Evolutionary conservation across 2,329 filamentous ascomycete species (phyloP).

Genomic region (Cercospora sp.): DNA sequence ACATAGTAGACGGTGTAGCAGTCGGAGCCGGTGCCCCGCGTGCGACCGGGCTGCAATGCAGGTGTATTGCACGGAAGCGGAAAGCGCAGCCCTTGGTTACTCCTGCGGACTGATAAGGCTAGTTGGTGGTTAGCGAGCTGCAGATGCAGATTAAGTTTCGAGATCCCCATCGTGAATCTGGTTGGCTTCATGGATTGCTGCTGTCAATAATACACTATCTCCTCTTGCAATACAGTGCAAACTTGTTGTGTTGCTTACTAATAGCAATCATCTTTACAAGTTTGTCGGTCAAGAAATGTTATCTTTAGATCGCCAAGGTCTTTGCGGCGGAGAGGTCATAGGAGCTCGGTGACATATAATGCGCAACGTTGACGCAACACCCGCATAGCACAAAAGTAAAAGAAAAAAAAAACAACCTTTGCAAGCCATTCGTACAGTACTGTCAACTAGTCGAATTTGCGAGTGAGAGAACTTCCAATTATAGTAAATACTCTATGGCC

Average conservation of each 20-base stretch:
- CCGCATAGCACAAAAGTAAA: not conserved
- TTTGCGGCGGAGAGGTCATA: not conserved
- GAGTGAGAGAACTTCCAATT: not conserved
- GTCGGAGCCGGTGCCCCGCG: not conserved
- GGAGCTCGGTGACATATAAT: not conserved
- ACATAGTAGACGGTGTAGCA: not conserved
- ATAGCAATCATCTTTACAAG: not conserved
- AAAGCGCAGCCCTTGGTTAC: not conserved
- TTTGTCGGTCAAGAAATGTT: not conserved
- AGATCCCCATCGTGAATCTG: not conserved
- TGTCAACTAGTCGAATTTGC: not conserved
- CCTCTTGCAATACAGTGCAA: not conserved
- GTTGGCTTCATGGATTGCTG: not conserved
- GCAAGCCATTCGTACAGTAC: not conserved
- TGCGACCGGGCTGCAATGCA: not conserved
- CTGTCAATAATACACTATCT: not conserved
- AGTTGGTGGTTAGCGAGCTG: not conserved
- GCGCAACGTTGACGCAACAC: not conserved
- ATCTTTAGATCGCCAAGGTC: not conserved
- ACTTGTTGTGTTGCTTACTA: not conserved
- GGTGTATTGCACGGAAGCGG: no score
- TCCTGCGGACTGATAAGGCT: not conserved
- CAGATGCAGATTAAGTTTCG: not conserved
- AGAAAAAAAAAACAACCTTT: not conserved
- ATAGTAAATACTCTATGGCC: not conserved